Evolutionary conservation across 805 yeast genomes (phyloP).

Genomic region (Scheffersomyces spartinae): DNA sequence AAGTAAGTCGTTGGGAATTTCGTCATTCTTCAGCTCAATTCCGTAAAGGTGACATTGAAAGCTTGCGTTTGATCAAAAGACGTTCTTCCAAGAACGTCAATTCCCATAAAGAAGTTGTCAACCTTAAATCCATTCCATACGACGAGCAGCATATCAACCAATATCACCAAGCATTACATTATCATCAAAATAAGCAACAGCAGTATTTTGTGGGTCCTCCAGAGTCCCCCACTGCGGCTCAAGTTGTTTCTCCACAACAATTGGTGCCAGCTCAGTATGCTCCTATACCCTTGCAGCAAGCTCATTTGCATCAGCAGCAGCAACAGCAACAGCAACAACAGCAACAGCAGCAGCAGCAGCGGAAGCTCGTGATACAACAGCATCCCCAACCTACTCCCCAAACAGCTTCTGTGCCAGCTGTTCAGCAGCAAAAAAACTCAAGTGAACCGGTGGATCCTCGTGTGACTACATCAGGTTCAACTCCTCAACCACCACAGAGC

Average conservation of each 20-base stretch:
- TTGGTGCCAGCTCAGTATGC: too few species aligned
- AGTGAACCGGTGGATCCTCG: too few species aligned
- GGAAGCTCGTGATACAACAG: conserved; percentile 8
- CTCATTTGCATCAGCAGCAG: conserved; percentile 5
- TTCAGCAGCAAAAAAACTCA: neutral
- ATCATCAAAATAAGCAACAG: too few species aligned
- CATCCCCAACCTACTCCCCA: conserved; percentile 1
- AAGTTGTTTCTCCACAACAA: too few species aligned
- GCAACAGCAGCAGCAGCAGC: conserved; percentile 6
- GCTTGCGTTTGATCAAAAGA: conserved; percentile 66
- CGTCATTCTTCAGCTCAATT: conserved; percentile 72
- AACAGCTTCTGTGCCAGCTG: neutral
- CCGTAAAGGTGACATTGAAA: conserved; percentile 68
- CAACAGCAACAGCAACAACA: conserved; percentile 7
- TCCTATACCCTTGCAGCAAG: too few species aligned
- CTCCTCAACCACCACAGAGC: neutral
- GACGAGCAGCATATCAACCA: conserved; percentile 7
- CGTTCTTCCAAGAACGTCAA: conserved; percentile 39
- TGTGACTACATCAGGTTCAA: conserved; percentile 1
- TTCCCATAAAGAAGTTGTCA: conserved; percentile 28
- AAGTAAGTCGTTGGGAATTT: conserved; percentile 72
- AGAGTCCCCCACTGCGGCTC: conserved; percentile 1
- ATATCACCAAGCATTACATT: too few species aligned
- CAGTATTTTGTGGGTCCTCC: too few species aligned
- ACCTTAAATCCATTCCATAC: conserved; percentile 18